phyloP scores from a whole-genome alignment of 768 basidiomycete species.

The Tulasnella sp. region DNA sequence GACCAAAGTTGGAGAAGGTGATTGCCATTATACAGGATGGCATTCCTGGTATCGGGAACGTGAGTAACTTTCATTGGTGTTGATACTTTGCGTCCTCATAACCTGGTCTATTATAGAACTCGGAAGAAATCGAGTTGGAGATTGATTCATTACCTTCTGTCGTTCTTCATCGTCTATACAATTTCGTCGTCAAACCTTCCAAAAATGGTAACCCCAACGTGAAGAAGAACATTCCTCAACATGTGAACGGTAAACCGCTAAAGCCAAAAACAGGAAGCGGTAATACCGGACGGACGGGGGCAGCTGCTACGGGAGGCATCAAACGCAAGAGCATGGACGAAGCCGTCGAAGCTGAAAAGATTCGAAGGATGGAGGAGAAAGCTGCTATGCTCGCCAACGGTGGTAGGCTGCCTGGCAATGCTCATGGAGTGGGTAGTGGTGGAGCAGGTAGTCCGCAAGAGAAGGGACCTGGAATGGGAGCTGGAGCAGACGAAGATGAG shows the following conservation, averaged over 20 bases:
- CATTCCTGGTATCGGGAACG: constrained; percentile 85
- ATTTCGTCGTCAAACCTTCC: constrained; percentile 77
- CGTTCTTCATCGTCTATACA: constrained; percentile 88
- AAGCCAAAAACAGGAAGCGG: constrained; percentile 26
- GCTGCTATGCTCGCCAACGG: constrained; percentile 81
- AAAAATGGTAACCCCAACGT: no score
- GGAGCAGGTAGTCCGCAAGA: constrained; percentile 26
- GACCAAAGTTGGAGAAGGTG: constrained; percentile 23
- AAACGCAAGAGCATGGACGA: constrained; percentile 97
- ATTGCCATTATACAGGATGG: constrained; percentile 17
- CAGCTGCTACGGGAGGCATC: constrained; percentile 70
- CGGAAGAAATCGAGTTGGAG: constrained; percentile 96
- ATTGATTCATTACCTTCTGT: constrained; percentile 80
- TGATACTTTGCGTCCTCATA: background rate
- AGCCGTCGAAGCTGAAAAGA: constrained; percentile 90
- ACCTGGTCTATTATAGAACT: constrained; percentile 40
- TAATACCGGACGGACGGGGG: constrained; percentile 46
- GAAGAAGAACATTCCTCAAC: no score
- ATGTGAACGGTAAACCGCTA: constrained; percentile 15
- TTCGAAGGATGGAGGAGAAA: constrained; percentile 76
- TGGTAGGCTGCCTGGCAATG: constrained; percentile 50
- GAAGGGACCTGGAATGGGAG: constrained; percentile 16
- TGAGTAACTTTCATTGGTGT: constrained; percentile 32
- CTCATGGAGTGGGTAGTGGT: constrained; percentile 27
- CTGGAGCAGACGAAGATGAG: constrained; percentile 13